Conservation (phyloP, 2,329 filamentous ascomycete genomes). For the Xylariaceae sp. region DNA sequence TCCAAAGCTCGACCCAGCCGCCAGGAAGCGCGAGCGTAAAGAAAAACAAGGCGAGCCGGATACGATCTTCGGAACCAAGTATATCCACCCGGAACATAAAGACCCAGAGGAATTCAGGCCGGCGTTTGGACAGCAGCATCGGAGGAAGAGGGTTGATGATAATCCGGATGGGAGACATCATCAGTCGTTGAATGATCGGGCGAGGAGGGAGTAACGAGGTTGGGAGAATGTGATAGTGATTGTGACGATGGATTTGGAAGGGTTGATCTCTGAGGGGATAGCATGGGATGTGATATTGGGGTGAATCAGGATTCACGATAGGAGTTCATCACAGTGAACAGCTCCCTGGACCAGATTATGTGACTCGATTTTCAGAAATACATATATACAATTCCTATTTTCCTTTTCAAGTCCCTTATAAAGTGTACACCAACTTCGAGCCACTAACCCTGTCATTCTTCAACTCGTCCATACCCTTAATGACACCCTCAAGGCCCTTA, state of each 20-base stretch:
- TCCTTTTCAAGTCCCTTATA: conserved; percentile 21
- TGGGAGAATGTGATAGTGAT: background rate
- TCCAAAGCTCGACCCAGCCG: conserved; percentile 17
- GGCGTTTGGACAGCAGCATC: conserved; percentile 17
- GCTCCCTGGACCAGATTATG: background rate
- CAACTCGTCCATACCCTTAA: conserved; percentile 34
- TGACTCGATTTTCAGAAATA: background rate
- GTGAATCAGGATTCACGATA: background rate
- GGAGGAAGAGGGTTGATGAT: conserved; percentile 18
- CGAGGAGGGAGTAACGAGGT: background rate
- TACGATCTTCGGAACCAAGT: background rate
- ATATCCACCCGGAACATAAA: conserved; percentile 19
- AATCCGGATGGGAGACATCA: conserved; percentile 21
- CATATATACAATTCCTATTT: background rate
- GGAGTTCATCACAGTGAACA: no score
- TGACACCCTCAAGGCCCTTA: conserved; percentile 33
- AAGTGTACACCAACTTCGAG: conserved; percentile 42
- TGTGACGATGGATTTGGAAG: background rate
- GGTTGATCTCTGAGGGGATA: background rate
- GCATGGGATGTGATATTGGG: background rate
- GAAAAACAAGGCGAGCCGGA: background rate
- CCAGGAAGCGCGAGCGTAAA: conserved; percentile 1
- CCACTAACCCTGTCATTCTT: conserved; percentile 36
- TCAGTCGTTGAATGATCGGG: conserved; percentile 13
- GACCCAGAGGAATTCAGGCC: conserved; percentile 19